phyloP scores from a whole-genome alignment of 2,329 filamentous ascomycete species.

The Aspergillus awamori region DNA sequence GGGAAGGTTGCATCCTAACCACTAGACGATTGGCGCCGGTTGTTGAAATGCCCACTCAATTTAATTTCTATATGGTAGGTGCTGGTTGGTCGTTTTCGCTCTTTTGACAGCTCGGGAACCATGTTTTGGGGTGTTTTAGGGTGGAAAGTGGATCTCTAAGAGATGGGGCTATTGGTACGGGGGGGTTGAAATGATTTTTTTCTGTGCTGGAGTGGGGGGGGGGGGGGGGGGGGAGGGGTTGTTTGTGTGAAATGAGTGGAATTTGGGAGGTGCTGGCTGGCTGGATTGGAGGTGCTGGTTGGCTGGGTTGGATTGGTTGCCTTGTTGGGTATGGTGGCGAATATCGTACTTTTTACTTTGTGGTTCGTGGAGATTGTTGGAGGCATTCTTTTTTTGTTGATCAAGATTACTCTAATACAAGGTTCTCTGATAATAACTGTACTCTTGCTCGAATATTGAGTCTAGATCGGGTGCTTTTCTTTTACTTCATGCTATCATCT shows the following conservation, averaged over 20 bases:
- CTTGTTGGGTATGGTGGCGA: neutral
- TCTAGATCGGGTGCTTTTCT: too few species aligned
- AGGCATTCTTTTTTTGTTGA: too few species aligned
- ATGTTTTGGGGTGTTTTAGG: neutral
- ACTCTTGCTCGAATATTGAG: too few species aligned
- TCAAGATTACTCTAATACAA: too few species aligned
- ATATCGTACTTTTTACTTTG: too few species aligned
- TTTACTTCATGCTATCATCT: too few species aligned
- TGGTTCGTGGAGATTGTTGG: too few species aligned
- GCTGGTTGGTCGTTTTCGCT: neutral
- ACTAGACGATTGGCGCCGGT: conserved; percentile 12
- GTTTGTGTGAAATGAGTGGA: neutral
- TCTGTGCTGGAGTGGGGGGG: neutral
- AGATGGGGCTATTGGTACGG: neutral
- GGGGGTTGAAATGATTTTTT: neutral
- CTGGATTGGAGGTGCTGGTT: neutral
- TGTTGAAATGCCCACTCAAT: neutral
- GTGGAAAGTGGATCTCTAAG: neutral
- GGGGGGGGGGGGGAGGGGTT: neutral
- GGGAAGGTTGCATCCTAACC: conserved; percentile 13
- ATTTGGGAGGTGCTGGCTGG: neutral
- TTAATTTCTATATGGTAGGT: neutral
- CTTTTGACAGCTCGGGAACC: neutral
- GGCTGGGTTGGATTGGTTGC: neutral
- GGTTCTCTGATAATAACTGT: too few species aligned